Evolutionary conservation across 148 eudicot species (phyloP).

Genomic region (Fagopyrum homotropicum): DNA sequence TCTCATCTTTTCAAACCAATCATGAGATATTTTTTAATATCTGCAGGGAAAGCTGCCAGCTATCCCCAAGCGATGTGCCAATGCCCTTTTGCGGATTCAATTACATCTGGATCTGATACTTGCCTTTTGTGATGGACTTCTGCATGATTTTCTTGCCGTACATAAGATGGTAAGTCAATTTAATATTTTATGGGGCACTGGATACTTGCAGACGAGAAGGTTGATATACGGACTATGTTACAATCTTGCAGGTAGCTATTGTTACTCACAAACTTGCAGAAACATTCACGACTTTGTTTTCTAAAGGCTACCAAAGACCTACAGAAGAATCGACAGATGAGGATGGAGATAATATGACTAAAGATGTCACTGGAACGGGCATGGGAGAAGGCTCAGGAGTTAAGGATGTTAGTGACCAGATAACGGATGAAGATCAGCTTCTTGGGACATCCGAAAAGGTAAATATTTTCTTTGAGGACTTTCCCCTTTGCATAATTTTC

Average conservation of each 20-base stretch:
- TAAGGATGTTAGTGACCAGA: conserved; percentile 87
- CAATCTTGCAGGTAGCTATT: conserved; percentile 42
- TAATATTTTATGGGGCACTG: not conserved
- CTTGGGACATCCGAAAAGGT: conserved; percentile 75
- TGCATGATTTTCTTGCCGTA: conserved; percentile 59
- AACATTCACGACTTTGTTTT: conserved; percentile 58
- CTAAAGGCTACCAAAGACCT: conserved; percentile 66
- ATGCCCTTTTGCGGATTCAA: conserved; percentile 32
- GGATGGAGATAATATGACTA: conserved; percentile 25
- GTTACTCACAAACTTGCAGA: conserved; percentile 63
- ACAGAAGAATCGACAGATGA: conserved; percentile 53
- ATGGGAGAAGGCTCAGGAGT: conserved; percentile 87
- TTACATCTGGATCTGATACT: conserved; percentile 39
- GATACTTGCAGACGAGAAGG: not conserved
- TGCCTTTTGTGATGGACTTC: conserved; percentile 53
- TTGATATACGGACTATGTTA: not conserved
- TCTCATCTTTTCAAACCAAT: conserved; percentile 3
- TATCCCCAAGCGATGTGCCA: conserved; percentile 21
- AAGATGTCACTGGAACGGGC: conserved; percentile 83
- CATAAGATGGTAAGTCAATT: conserved; percentile 56
- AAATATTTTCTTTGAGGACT: not conserved
- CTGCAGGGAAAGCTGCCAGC: conserved; percentile 53
- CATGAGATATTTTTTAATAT: conserved; percentile 12
- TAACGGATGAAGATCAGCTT: conserved; percentile 85
- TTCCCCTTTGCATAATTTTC: not conserved